These are phyloP conservation scores for Flueggea neowawraea DNA, from an alignment of 441 rosid species.

Conservation along the genomic window DNA sequence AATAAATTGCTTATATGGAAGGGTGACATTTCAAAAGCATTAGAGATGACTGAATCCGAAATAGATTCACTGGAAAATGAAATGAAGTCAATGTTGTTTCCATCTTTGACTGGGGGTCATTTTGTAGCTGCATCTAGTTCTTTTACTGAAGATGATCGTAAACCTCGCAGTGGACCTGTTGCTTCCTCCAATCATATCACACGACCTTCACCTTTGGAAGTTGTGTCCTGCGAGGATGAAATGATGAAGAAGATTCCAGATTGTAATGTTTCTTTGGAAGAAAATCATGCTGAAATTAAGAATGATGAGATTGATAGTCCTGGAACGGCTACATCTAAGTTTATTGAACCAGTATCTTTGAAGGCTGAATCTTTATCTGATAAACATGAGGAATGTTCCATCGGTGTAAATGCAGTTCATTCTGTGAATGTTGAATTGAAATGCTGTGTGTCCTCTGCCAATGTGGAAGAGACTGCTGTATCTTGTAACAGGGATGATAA, in stretches of 20 bases:
- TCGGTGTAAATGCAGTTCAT: constrained; percentile 23
- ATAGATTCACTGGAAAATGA: constrained; percentile 88
- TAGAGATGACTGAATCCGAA: constrained; percentile 85
- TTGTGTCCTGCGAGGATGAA: constrained; percentile 36
- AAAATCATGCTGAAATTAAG: constrained; percentile 34
- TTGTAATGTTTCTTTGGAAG: constrained; percentile 37
- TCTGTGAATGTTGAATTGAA: constrained; percentile 15
- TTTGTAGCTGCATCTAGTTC: constrained; percentile 34
- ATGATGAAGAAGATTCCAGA: constrained; percentile 27
- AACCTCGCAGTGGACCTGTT: constrained; percentile 34
- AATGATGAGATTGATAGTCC: constrained; percentile 64
- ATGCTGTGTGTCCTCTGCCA: constrained; percentile 16
- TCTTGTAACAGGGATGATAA: constrained; percentile 25
- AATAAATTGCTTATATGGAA: constrained; percentile 68
- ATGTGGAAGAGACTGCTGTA: constrained; percentile 19
- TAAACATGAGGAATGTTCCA: constrained; percentile 26
- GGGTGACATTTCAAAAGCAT: constrained; percentile 56
- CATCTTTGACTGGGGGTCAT: constrained; percentile 29
- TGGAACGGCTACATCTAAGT: constrained; percentile 69
- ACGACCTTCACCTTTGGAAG: constrained; percentile 47
- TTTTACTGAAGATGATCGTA: constrained; percentile 21
- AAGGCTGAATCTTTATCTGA: constrained; percentile 24
- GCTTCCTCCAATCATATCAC: constrained; percentile 14
- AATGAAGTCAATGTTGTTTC: constrained; percentile 48
- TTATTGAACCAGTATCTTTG: constrained; percentile 32